phyloP scores from a whole-genome alignment of 1,139 yeast species.

The Saccharomycopsis hybrid region DNA sequence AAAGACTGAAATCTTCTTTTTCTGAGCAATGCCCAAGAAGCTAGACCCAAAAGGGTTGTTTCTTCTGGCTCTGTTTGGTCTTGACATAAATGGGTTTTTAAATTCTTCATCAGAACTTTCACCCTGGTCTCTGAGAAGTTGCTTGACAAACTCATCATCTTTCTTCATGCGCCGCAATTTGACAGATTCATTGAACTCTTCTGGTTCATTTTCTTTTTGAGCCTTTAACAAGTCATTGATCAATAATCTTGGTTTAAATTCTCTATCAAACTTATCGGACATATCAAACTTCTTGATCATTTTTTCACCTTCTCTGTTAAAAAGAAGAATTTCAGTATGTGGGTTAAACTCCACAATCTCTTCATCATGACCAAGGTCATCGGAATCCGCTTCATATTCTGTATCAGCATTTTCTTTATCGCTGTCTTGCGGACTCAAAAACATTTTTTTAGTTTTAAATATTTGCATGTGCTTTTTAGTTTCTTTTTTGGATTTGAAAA shows the following conservation, averaged over 20 bases:
- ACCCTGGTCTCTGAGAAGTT: constrained; percentile 3
- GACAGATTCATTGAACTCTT: too few species aligned
- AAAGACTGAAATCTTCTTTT: too few species aligned
- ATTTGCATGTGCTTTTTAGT: too few species aligned
- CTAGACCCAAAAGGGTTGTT: too few species aligned
- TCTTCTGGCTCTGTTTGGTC: too few species aligned
- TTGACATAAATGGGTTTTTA: too few species aligned
- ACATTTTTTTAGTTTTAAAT: not conserved
- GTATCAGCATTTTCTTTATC: not conserved
- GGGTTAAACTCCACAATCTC: constrained; percentile 11
- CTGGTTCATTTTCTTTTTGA: not conserved
- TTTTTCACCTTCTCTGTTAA: constrained; percentile 15
- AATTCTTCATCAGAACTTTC: constrained; percentile 2
- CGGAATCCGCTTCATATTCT: not conserved
- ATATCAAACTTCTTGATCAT: constrained; percentile 11
- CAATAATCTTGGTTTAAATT: constrained; percentile 14
- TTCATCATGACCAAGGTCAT: too few species aligned
- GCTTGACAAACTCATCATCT: constrained; percentile 9
- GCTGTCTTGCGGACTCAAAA: not conserved
- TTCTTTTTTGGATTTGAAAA: not conserved
- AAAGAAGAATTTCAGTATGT: constrained; percentile 10
- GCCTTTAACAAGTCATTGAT: constrained; percentile 2
- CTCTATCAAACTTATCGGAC: constrained; percentile 6
- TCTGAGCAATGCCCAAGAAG: too few species aligned
- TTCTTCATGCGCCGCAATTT: too few species aligned